Evolutionary conservation across 75 land plant species (phyloP).

Genomic region (Selaginella tamariscina): DNA sequence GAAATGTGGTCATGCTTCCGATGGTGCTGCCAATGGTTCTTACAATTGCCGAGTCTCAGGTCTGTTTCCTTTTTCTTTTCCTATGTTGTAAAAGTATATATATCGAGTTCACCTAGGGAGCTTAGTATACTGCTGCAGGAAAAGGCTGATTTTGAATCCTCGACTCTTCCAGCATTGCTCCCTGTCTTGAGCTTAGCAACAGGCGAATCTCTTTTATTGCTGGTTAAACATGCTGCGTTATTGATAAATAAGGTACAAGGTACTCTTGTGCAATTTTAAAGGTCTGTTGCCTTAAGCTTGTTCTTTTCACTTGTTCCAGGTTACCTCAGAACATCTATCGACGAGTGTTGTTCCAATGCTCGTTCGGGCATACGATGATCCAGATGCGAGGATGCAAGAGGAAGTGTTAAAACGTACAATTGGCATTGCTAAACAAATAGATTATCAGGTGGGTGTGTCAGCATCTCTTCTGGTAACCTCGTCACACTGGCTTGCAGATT

Average conservation of each 20-base stretch:
- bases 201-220: background rate
- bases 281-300: constrained; percentile 2
- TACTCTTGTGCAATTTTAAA: background rate
- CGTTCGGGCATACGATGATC: constrained; percentile 27
- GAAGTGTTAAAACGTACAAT: constrained; percentile 15
- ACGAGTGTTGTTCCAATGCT: constrained; percentile 81
- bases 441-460: constrained; percentile 49
- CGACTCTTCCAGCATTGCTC: constrained; percentile 12
- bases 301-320: constrained; percentile 30
- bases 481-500: constrained; percentile 1
- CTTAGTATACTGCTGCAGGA: constrained; percentile 8
- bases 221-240: constrained; percentile 5
- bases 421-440: constrained; percentile 67
- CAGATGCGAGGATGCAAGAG: constrained; percentile 53
- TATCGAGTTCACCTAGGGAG: background rate
- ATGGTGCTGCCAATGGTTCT: constrained; percentile 1
- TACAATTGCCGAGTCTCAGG: constrained; percentile 13
- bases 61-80: constrained; percentile 5
- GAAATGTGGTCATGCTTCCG: constrained; percentile 19
- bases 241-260: constrained; percentile 8
- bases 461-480: constrained; percentile 7
- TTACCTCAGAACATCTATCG: constrained; percentile 55
- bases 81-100: constrained; percentile 5
- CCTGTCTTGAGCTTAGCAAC: constrained; percentile 10
- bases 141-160: constrained; percentile 13